Conservation (phyloP, 2,329 filamentous ascomycete species). For the Dothiorella sarmentorum region DNA sequence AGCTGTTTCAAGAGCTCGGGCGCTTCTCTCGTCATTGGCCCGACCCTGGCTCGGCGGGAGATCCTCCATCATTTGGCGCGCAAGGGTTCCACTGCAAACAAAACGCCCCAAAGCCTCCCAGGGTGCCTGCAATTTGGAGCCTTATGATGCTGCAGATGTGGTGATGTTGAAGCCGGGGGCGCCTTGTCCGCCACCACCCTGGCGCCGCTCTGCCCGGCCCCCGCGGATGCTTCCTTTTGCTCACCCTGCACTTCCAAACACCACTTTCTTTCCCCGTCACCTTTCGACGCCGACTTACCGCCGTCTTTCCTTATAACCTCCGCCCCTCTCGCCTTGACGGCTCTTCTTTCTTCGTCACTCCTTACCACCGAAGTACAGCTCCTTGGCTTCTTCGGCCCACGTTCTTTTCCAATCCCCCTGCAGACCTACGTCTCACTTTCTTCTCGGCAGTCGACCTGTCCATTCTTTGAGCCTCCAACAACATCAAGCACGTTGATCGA, state of each 20-base stretch:
- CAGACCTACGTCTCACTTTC: slow-evolving; percentile 14
- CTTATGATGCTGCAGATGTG: neutral
- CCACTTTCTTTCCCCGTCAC: neutral
- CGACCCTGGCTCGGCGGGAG: neutral
- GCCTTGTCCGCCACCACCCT: neutral
- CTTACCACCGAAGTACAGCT: neutral
- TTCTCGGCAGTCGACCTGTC: slow-evolving; percentile 18
- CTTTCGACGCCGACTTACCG: neutral
- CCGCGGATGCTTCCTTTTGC: neutral
- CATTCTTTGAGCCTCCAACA: neutral
- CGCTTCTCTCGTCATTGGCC: slow-evolving; percentile 3
- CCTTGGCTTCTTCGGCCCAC: slow-evolving; percentile 15
- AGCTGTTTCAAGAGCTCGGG: neutral
- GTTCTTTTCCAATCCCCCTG: slow-evolving; percentile 17
- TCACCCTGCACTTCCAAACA: neutral
- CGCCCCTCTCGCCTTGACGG: slow-evolving; percentile 2
- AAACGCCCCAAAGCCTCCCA: slow-evolving; percentile 4
- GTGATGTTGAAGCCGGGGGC: neutral
- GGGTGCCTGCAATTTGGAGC: slow-evolving; percentile 14
- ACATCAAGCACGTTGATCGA: neutral
- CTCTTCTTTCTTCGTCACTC: neutral
- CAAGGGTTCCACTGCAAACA: slow-evolving; percentile 14
- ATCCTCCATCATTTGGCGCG: slow-evolving; percentile 16
- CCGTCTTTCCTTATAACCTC: slow-evolving; percentile 3
- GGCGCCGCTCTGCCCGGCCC: neutral